Evolutionary conservation across 139 green algal species (phyloP).

Genomic region (Chara braunii): DNA sequence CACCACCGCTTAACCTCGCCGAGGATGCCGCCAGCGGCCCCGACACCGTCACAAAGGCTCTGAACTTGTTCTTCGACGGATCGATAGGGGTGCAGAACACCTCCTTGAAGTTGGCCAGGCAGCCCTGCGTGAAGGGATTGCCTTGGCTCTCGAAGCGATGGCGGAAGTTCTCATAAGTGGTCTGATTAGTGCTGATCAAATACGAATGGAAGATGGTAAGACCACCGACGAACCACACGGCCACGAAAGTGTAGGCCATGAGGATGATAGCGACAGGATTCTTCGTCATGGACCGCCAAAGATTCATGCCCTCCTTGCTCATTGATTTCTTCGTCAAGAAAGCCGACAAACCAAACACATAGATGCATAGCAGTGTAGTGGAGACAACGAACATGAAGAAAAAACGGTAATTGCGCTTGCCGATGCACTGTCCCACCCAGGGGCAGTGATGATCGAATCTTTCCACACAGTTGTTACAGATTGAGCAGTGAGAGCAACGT

Average conservation of each 20-base stretch:
- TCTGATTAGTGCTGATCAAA: conserved; percentile 63
- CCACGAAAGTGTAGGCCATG: conserved; percentile 6
- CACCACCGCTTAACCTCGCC: no score
- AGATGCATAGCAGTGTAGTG: conserved; percentile 70
- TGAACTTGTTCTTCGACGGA: not conserved
- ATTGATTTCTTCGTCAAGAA: not conserved
- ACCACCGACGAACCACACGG: conserved; percentile 79
- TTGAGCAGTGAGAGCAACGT: conserved; percentile 83
- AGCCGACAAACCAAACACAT: conserved; percentile 61
- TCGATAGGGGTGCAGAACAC: conserved; percentile 20
- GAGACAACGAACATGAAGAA: conserved; percentile 88
- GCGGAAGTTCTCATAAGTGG: conserved; percentile 95
- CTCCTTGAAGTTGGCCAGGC: conserved; percentile 53
- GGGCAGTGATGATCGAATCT: conserved; percentile 97
- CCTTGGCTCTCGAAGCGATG: conserved; percentile 42
- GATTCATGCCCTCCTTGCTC: not conserved
- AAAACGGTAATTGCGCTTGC: conserved; percentile 83
- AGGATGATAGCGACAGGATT: conserved; percentile 51
- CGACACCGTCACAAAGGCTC: no score
- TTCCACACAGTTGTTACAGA: conserved; percentile 94
- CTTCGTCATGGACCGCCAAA: conserved; percentile 28
- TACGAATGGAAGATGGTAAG: conserved; percentile 81
- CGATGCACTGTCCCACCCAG: conserved; percentile 71
- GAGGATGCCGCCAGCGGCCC: no score
- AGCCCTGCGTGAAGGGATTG: conserved; percentile 56